Conservation (phyloP, 306 rosid genomes). For the Biancaea sappan region DNA sequence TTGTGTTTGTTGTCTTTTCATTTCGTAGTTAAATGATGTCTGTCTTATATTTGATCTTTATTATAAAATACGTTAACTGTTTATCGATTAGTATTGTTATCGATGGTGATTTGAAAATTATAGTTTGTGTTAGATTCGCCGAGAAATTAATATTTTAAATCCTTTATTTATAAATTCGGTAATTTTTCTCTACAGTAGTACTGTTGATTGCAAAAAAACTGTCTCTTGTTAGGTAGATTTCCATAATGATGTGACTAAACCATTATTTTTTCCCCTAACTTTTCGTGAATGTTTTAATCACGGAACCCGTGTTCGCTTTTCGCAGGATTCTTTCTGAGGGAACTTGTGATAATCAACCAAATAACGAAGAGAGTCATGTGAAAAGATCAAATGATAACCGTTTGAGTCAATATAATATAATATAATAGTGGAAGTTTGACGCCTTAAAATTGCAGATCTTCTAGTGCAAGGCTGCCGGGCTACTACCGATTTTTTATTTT, state of each 20-base stretch:
- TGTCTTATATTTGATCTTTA: background rate
- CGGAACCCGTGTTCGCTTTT: background rate
- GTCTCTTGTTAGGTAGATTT: background rate
- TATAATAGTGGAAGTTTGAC: background rate
- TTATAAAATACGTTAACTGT: background rate
- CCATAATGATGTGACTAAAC: background rate
- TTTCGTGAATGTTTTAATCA: background rate
- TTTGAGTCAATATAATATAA: background rate
- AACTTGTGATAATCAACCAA: background rate
- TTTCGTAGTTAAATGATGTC: too few relatives aligned
- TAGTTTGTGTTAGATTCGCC: background rate
- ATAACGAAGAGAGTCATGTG: background rate
- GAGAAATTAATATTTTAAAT: slow-evolving; percentile 9
- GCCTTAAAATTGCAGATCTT: background rate
- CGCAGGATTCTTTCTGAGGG: background rate
- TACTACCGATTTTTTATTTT: too few relatives aligned
- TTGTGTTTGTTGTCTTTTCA: too few relatives aligned
- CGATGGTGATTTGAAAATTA: slow-evolving; percentile 5
- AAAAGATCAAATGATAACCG: slow-evolving; percentile 6
- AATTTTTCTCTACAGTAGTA: background rate
- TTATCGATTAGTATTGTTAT: background rate
- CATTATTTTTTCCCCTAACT: background rate
- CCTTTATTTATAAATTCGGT: slow-evolving; percentile 11
- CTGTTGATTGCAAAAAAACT: slow-evolving; percentile 21
- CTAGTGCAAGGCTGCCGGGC: background rate